Conservation (phyloP, 805 yeast species). For the Cyberlindnera nakhonratchasimensis region DNA sequence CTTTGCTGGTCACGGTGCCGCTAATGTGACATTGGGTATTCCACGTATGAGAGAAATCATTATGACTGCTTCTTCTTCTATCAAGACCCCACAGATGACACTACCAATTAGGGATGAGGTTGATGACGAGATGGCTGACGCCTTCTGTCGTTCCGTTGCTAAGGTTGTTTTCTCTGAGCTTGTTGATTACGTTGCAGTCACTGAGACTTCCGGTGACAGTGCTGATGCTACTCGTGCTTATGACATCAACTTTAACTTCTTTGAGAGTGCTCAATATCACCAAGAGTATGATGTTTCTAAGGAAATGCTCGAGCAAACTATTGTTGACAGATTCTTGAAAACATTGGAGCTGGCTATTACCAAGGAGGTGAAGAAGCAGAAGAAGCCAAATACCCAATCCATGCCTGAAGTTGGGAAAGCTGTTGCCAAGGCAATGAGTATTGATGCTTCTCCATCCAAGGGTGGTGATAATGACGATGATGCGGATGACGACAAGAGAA, state of each 20-base stretch:
- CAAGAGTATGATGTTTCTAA: conserved; percentile 85
- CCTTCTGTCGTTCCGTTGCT: conserved; percentile 88
- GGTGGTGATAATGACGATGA: conserved; percentile 48
- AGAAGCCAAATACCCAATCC: conserved; percentile 46
- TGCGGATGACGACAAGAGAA: conserved; percentile 59
- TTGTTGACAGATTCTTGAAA: conserved; percentile 61
- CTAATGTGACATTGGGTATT: conserved; percentile 97
- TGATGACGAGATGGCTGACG: conserved; percentile 81
- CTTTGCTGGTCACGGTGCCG: conserved; percentile 99
- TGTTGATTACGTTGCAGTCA: conserved; percentile 77
- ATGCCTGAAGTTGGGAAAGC: conserved; percentile 70
- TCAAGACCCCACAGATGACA: conserved; percentile 99
- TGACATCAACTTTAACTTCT: conserved; percentile 70
- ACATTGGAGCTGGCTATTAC: conserved; percentile 68
- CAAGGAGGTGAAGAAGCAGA: conserved; percentile 81
- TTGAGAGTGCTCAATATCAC: conserved; percentile 69
- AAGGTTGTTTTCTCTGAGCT: conserved; percentile 84
- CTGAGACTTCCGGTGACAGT: conserved; percentile 78
- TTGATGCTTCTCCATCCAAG: conserved; percentile 30
- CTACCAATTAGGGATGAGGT: conserved; percentile 81
- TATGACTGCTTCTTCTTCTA: conserved; percentile 95
- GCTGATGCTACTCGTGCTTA: conserved; percentile 62
- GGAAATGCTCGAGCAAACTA: conserved; percentile 68
- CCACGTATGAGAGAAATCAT: conserved; percentile 99
- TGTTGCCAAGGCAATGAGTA: conserved; percentile 52